Percentiles rank a stretch among this genome's conserved stretches.
Conservation (phyloP, 106 monocot genomes). For the Phalaenopsis equestris region DNA sequence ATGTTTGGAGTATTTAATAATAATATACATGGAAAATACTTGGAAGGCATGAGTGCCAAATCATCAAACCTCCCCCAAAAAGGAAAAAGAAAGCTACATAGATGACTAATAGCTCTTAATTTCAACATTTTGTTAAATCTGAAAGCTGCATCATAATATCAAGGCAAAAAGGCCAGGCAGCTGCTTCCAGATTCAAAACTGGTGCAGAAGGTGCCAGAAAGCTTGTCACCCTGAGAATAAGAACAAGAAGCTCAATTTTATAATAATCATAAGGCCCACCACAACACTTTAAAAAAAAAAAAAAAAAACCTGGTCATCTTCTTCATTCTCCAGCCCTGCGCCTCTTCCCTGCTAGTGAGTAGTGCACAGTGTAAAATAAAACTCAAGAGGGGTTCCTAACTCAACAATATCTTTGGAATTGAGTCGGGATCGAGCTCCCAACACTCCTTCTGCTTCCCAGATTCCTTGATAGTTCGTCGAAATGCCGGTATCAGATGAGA, state of each 20-base stretch:
- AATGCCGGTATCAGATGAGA: slow-evolving; percentile 70
- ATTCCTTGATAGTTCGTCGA: slow-evolving; percentile 39
- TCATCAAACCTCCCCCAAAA: background rate
- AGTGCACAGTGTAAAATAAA: background rate
- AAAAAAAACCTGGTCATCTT: background rate
- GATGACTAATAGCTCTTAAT: background rate
- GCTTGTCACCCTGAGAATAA: too few species aligned
- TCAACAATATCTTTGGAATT: slow-evolving; percentile 19
- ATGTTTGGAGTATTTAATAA: background rate
- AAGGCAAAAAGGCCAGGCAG: background rate
- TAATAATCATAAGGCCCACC: background rate
- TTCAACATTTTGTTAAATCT: background rate
- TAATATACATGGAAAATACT: background rate
- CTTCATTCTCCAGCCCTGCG: background rate
- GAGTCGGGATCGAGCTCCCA: slow-evolving; percentile 83
- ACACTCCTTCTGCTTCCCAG: slow-evolving; percentile 37
- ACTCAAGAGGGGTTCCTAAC: background rate
- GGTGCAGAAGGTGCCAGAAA: background rate
- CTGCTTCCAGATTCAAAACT: slow-evolving; percentile 1
- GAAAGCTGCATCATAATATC: background rate
- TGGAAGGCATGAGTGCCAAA: background rate
- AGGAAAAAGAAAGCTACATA: background rate
- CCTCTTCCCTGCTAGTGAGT: background rate
- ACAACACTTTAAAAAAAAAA: too few species aligned
- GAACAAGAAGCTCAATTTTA: background rate